phyloP scores from a whole-genome alignment of 2,329 filamentous ascomycete genomes.

The Davidsoniella virescens region DNA sequence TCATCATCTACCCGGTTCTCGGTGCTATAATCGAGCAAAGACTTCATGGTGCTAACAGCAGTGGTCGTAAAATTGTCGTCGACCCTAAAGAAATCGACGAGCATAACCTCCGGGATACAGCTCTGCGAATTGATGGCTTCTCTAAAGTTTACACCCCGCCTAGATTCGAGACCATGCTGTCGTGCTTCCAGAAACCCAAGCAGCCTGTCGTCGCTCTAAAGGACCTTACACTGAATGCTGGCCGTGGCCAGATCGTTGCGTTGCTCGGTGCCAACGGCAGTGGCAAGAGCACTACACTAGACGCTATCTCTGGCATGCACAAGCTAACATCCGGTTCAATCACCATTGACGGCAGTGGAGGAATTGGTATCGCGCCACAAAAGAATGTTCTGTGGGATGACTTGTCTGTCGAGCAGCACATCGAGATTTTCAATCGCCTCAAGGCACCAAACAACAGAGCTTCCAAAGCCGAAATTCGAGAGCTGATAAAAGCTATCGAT shows the following conservation, averaged over 20 bases:
- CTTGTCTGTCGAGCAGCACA: conserved; percentile 71
- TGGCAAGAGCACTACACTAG: conserved; percentile 79
- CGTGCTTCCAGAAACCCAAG: conserved; percentile 8
- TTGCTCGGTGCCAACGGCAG: conserved; percentile 79
- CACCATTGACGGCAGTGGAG: conserved; percentile 59
- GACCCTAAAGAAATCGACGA: conserved; percentile 14
- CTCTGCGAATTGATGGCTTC: conserved; percentile 56
- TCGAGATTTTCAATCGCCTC: conserved; percentile 66
- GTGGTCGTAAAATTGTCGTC: conserved; percentile 37
- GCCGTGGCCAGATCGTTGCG: conserved; percentile 68
- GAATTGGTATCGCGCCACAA: conserved; percentile 75
- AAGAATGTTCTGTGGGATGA: conserved; percentile 91
- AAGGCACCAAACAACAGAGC: conserved; percentile 48
- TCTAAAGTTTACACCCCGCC: conserved; percentile 57
- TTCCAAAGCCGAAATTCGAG: conserved; percentile 38
- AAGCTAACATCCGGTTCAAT: conserved; percentile 63
- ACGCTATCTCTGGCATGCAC: conserved; percentile 71
- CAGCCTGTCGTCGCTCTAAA: conserved; percentile 61
- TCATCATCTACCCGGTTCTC: conserved; percentile 58
- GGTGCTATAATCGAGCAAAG: conserved; percentile 57
- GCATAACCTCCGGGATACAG: conserved; percentile 19
- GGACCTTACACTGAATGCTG: conserved; percentile 51
- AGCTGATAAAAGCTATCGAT: conserved; percentile 56
- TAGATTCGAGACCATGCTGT: conserved; percentile 28
- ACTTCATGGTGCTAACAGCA: conserved; percentile 58